Evolutionary conservation across 352 stramenopile genomes (phyloP).

Genomic region (Thalassiosira mediterranea): DNA sequence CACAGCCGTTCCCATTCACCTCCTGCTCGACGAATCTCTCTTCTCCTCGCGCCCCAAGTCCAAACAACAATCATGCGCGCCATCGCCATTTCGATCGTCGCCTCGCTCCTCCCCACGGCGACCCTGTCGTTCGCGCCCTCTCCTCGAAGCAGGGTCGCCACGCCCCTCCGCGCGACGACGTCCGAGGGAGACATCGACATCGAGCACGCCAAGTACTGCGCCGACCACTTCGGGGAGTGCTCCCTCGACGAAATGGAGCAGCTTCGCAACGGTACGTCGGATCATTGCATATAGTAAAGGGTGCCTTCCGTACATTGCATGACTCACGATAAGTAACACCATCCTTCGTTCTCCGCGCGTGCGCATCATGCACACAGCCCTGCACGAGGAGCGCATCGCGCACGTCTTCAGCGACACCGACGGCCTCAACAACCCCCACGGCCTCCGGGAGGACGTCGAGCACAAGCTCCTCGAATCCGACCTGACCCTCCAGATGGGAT

Average conservation of each 20-base stretch:
- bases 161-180: not conserved
- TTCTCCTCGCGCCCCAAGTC: not conserved
- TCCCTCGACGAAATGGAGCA: constrained; percentile 53
- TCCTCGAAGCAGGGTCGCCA: not conserved
- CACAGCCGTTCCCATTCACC: too few relatives aligned
- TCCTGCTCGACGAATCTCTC: too few relatives aligned
- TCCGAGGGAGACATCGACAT: constrained; percentile 29
- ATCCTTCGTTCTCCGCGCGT: constrained; percentile 8
- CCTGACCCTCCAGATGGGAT: constrained; percentile 32
- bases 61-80: not conserved
- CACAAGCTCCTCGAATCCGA: constrained; percentile 45
- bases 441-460: constrained; percentile 37
- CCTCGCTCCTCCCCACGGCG: not conserved
- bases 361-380: constrained; percentile 27
- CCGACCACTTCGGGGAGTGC: constrained; percentile 50
- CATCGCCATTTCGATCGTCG: not conserved
- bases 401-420: constrained; percentile 38
- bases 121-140: not conserved
- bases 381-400: constrained; percentile 46
- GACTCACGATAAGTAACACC: too few relatives aligned
- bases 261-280: constrained; percentile 44
- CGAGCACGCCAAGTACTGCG: constrained; percentile 46
- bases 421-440: constrained; percentile 38
- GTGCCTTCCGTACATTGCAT: too few relatives aligned
- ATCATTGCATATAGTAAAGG: too few relatives aligned